Evolutionary conservation across 768 basidiomycete species (phyloP), one percentile per base, ranked within the genome.

Genomic region (Leucosporidium scottii): DNA sequence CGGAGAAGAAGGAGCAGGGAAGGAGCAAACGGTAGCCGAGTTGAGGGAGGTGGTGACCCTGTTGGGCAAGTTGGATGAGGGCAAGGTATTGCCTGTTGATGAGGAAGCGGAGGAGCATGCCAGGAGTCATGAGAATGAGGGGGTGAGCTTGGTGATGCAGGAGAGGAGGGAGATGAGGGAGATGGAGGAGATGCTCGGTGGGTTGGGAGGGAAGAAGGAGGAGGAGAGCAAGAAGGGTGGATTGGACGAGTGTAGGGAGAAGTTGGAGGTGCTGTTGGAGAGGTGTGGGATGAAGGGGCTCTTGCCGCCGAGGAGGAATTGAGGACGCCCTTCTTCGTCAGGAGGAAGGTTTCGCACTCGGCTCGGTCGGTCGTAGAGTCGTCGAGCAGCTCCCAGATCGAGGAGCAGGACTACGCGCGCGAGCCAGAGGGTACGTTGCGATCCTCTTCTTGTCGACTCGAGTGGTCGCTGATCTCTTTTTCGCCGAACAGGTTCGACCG

Each of bases 71-170:
- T 79, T 94, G 39, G 84, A 83, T 10, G 85, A 90, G 71, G 82
- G 84, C 13, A 88, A 91, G 66, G 82, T 94, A 57, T 84, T 83
- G 20, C 89, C 90, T 3, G 82, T 81, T 28, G 91, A 94, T 79
- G 66, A 84, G 13, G 87, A 93, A 73, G 88, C 91, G 0, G 86
- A 89, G 73, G 83, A 81, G 61, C 93, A 94, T 77, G 87, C 87
- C 7, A 72, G 70, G 62, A 74, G 72, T 53, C 79, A 81, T 61
- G 78, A 58, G 49, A 57, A 69, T 25, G 71, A 72, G 27, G 71
- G 71, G 39, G 36, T 69, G 27, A 69, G 67, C 53, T 56, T 66
- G 59, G 67, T 60, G 18, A 61, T 66, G 62, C 51, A 44, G 28
- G 65, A 72, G 49, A 25, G 62, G n/a, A 61, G 59, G 36, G 71